Base-by-base conservation (phyloP, 768 basidiomycete species). In the Russula ochroleuca region DNA sequence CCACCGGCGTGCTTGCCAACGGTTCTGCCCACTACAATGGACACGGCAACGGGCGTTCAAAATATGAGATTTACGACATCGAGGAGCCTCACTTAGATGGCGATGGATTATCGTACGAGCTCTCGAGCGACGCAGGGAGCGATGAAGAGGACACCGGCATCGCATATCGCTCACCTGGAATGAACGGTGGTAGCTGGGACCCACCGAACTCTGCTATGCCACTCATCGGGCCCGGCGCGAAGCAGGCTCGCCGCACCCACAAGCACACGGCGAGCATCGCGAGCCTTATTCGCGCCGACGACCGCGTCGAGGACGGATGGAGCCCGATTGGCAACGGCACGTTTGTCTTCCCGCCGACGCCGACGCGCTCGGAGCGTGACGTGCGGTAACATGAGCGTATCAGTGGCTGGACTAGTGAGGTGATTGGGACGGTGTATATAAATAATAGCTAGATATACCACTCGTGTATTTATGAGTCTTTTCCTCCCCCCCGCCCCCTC, bases 191-290 rank as follows among this genome's bases (percentile, higher is more conserved):
- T 11, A 48, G 40, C 47, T 13, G 25, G 19, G 68, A 69, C n/a
- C 62, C 61, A 25, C 75, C 77, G 15, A 69, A 63, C 25, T 73
- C 74, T n/a, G 74, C 78, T 9, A 71, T 70, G 62, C 75, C 78
- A 25, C 73, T 78, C 54, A 70, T 76, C 49, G 59, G 50, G 3
- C 58, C 65, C 33, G 64, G 57, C 31, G 56, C 56, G 60, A 68
- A 68, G 58, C 65, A 72, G 58, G 65, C 67, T 58, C 74, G 73
- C 57, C 79, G 79, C 67, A 80, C 78, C 35, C 91, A 92, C 73
- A 76, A 83, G 40, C 91, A 92, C 71, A 92, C 90, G 1, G 91
- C 91, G 23, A 90, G 87, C 67, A 93, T 93, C 66, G 89, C 86
- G 14, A 91, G 88, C 71, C 74, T 92, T 63, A 90, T 92, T 59